Evolutionary conservation across 2,329 filamentous ascomycete genomes (phyloP), one percentile per base, ranked within the genome.

Genomic region (Colletotrichum sp.): DNA sequence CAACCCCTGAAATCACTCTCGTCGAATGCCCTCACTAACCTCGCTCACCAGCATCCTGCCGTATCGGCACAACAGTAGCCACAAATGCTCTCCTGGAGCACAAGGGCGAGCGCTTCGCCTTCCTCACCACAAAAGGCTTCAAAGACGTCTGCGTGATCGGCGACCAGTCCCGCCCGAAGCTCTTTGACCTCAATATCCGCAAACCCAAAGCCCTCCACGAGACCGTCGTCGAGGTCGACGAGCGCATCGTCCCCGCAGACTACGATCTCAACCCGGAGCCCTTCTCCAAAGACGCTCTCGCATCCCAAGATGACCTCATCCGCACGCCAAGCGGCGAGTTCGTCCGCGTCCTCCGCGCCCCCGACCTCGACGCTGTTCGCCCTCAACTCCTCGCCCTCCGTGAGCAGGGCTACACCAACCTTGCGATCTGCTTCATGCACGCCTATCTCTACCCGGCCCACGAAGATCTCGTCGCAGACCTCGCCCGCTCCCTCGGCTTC

Each of bases 41-140:
- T 16, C 80, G 6, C 8, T 25, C 2, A 29, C 15, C 93, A 82
- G 92, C 93, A 81, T 93, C 91, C 71, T 95, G 95, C 80, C 90
- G 93, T 11, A 95, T 95, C 90, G 94, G 94, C 16, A 95, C 94
- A 2, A 95, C 93, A 0, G 92, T 95, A 8, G 93, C 93, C 1
- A 95, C 93, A 0, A 95, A 95, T 84, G 93, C 94, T 1, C 84
- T 95, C n/a, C 85, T 95, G 2, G 93, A 95, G 80, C 85, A 93
- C 27, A 95, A 95, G 81, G 94, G 94, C 19, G 93, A 94, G 81
- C 89, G 88, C 71, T 93, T 93, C 79, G 94, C 92, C 3, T 89
- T 95, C 82, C 87, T 95, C 6, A 92, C 94, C 3, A 95, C 93
- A 1, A 93, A 92, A 78, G 93, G 82, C 0, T 95, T 95, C 84